Percentiles rank a stretch among this genome's conserved stretches.
These are phyloP conservation scores for Pseudozyma tsukubaensis DNA, from an alignment of 1,284 basidiomycete genomes.

Conservation along the genomic window DNA sequence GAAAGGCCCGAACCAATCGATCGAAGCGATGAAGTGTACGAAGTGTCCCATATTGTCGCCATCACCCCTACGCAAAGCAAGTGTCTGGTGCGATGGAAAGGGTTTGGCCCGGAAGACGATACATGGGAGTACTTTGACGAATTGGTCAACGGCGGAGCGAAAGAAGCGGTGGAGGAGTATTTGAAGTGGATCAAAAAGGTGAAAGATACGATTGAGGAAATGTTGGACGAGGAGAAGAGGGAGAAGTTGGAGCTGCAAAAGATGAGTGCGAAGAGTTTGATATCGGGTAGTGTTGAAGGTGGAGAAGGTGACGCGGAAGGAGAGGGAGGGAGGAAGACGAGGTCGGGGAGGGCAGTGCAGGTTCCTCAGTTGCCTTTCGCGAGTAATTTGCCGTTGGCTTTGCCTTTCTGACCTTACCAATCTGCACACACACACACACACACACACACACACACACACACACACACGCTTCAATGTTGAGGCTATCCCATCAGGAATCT, in stretches of 20 bases:
- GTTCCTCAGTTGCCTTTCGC: conserved; percentile 19
- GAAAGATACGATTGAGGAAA: conserved; percentile 26
- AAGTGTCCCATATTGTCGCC: conserved; percentile 43
- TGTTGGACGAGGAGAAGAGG: conserved; percentile 33
- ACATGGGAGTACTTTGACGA: conserved; percentile 75
- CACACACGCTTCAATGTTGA: too few species aligned
- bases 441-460: too few species aligned
- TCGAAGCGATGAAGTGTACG: conserved; percentile 32
- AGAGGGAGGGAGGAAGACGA: background rate
- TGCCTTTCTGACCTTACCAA: conserved; percentile 11
- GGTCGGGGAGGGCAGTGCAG: background rate
- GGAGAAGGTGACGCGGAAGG: too few species aligned
- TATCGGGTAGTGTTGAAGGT: too few species aligned
- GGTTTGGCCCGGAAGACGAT: conserved; percentile 74
- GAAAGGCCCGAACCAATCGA: conserved; percentile 36
- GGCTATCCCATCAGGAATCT: too few species aligned
- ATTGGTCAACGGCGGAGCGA: conserved; percentile 72
- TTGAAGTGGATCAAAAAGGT: conserved; percentile 33
- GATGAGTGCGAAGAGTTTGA: conserved; percentile 13
- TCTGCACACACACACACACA: too few species aligned
- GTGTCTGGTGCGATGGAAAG: conserved; percentile 75
- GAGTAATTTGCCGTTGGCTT: conserved; percentile 21
- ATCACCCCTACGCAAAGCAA: conserved; percentile 55
- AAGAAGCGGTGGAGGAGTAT: conserved; percentile 68
- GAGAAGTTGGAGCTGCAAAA: conserved; percentile 13